These are phyloP conservation scores for Chaetomium fimeti DNA, from an alignment of 495 filamentous ascomycete species.

Conservation along the genomic window DNA sequence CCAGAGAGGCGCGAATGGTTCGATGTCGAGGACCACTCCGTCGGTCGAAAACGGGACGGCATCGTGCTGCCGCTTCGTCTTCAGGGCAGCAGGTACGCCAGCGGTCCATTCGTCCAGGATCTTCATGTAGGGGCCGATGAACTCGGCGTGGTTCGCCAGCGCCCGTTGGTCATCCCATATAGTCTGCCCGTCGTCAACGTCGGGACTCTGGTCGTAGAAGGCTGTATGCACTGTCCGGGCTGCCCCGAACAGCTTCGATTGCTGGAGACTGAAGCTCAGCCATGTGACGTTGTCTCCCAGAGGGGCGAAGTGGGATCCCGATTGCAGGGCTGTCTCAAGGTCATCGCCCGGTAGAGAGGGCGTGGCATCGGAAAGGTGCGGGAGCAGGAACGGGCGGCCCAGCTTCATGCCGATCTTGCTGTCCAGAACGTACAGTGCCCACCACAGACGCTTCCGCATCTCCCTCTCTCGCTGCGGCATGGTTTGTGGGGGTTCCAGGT, in stretches of 20 bases:
- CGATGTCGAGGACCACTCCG: not conserved
- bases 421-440: slow-evolving; percentile 7
- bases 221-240: slow-evolving; percentile 5
- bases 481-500: slow-evolving; percentile 1
- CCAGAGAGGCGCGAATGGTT: slow-evolving; percentile 3
- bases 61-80: slow-evolving; percentile 1
- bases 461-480: slow-evolving; percentile 7
- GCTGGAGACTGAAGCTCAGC: slow-evolving; percentile 8
- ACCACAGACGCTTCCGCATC: slow-evolving; percentile 10
- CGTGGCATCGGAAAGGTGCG: not conserved
- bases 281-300: slow-evolving; percentile 10
- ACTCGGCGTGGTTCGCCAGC: slow-evolving; percentile 7
- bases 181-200: slow-evolving; percentile 1
- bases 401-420: slow-evolving; percentile 13
- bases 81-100: not conserved
- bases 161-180: slow-evolving; percentile 4
- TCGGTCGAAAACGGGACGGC: not conserved
- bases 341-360: slow-evolving; percentile 4
- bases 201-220: slow-evolving; percentile 4
- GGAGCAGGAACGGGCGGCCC: slow-evolving; percentile 2
- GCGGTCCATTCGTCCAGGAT: slow-evolving; percentile 2
- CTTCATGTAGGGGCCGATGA: slow-evolving; percentile 5
- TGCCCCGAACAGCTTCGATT: slow-evolving; percentile 1
- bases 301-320: slow-evolving; percentile 1
- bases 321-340: slow-evolving; percentile 1